Conservation (phyloP, 2,329 filamentous ascomycete species). For the Paradendryphiella salina region DNA sequence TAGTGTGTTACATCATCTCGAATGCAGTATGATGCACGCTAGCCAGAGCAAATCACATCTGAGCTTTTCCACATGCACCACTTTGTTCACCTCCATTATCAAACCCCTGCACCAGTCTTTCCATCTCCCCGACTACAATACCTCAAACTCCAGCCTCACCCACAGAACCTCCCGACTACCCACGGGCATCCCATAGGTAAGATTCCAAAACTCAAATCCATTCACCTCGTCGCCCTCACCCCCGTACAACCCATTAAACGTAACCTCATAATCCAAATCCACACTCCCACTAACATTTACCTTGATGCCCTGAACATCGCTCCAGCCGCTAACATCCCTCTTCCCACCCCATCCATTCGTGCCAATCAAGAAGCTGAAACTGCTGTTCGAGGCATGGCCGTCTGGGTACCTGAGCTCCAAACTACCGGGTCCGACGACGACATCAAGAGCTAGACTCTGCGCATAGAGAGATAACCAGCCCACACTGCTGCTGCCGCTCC, state of each 20-base stretch:
- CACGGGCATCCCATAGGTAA: slow-evolving; percentile 47
- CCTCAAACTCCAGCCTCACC: slow-evolving; percentile 32
- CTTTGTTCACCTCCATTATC: not conserved
- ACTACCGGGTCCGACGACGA: slow-evolving; percentile 28
- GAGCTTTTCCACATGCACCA: not conserved
- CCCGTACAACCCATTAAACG: slow-evolving; percentile 51
- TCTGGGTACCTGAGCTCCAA: slow-evolving; percentile 59
- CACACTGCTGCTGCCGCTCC: slow-evolving; percentile 27
- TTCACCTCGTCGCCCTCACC: slow-evolving; percentile 46
- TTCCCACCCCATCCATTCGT: slow-evolving; percentile 51
- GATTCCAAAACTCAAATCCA: slow-evolving; percentile 50
- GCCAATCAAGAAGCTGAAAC: slow-evolving; percentile 54
- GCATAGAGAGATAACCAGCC: slow-evolving; percentile 40
- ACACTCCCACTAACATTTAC: slow-evolving; percentile 54
- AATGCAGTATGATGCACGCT: no score
- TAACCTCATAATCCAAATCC: slow-evolving; percentile 47
- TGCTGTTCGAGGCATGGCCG: slow-evolving; percentile 55
- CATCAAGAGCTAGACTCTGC: slow-evolving; percentile 30
- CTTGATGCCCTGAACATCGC: slow-evolving; percentile 54
- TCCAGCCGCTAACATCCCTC: slow-evolving; percentile 52
- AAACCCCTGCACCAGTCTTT: no score
- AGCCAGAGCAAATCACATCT: no score
- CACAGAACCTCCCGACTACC: slow-evolving; percentile 31
- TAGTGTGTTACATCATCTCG: no score
- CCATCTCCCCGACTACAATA: no score